These are phyloP conservation scores for Knoxdaviesia capensis DNA, from an alignment of 2,329 filamentous ascomycete genomes.

Conservation along the genomic window DNA sequence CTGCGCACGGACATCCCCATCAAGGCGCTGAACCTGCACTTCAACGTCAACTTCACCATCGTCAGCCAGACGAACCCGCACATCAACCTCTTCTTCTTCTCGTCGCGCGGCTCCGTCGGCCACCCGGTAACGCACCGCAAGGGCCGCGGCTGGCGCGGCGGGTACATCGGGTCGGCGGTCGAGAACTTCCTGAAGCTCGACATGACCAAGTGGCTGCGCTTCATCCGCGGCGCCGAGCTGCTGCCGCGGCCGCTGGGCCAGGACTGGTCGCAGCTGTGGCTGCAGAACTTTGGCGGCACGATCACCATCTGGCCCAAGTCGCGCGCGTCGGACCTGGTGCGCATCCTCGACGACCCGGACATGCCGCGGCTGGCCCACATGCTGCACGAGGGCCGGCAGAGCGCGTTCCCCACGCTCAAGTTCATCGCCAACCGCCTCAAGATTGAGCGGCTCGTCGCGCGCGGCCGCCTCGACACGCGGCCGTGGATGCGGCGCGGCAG, in stretches of 20 bases:
- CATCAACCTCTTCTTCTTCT: slow-evolving; percentile 98
- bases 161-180: slow-evolving; percentile 76
- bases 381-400: slow-evolving; percentile 79
- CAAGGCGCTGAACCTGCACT: slow-evolving; percentile 83
- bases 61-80: slow-evolving; percentile 83
- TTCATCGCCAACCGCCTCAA: slow-evolving; percentile 79
- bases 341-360: slow-evolving; percentile 72
- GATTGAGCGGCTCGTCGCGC: slow-evolving; percentile 51
- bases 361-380: slow-evolving; percentile 59
- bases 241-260: slow-evolving; percentile 79
- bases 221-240: slow-evolving; percentile 78
- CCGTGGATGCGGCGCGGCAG: slow-evolving; percentile 26
- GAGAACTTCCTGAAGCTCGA: slow-evolving; percentile 96
- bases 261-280: slow-evolving; percentile 93
- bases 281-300: slow-evolving; percentile 85
- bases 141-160: slow-evolving; percentile 87
- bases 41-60: slow-evolving; percentile 96
- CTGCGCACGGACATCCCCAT: slow-evolving; percentile 89
- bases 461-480: slow-evolving; percentile 32
- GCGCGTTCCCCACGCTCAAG: slow-evolving; percentile 75
- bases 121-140: slow-evolving; percentile 84
- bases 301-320: slow-evolving; percentile 93
- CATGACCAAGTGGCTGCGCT: slow-evolving; percentile 92
- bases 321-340: slow-evolving; percentile 56
- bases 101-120: slow-evolving; percentile 75